Percentiles rank a stretch among this genome's conserved stretches.
phyloP scores from a whole-genome alignment of 345 rosid species.

The Lepidium aucheri region DNA sequence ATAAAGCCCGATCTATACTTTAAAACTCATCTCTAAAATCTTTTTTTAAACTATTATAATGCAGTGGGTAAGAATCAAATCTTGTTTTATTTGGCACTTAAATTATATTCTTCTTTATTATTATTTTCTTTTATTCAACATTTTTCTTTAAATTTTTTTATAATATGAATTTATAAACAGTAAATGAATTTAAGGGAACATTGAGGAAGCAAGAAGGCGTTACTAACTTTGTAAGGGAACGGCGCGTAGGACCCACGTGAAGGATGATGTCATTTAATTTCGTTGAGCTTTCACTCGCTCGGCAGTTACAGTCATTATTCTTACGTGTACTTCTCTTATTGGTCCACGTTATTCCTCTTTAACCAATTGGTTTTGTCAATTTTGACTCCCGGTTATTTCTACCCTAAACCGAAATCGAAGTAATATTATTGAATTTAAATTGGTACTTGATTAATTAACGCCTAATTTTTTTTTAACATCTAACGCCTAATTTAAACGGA shows the following conservation, averaged over 20 bases:
- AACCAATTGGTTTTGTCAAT: not conserved
- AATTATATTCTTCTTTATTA: not conserved
- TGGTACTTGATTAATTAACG: not conserved
- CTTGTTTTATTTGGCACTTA: not conserved
- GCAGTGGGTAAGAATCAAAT: no score
- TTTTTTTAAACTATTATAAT: no score
- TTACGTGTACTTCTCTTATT: conserved; percentile 18
- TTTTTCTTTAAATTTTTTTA: no score
- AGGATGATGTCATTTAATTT: conserved; percentile 33
- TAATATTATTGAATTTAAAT: not conserved
- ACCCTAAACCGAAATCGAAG: conserved; percentile 7
- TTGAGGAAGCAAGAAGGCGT: conserved; percentile 15
- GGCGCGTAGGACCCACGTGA: conserved; percentile 40
- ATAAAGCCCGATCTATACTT: no score
- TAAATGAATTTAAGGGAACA: not conserved
- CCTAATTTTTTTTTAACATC: no score
- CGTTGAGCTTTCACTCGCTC: conserved; percentile 3
- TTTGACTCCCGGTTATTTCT: conserved; percentile 16
- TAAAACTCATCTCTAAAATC: no score
- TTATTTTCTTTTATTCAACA: no score
- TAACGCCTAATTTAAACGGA: not conserved
- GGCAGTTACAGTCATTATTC: conserved; percentile 42
- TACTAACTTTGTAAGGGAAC: conserved; percentile 41
- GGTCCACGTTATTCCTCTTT: not conserved
- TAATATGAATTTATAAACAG: not conserved